Base-by-base conservation (phyloP, 2,329 filamentous ascomycete genomes). In the Fusarium begoniae region DNA sequence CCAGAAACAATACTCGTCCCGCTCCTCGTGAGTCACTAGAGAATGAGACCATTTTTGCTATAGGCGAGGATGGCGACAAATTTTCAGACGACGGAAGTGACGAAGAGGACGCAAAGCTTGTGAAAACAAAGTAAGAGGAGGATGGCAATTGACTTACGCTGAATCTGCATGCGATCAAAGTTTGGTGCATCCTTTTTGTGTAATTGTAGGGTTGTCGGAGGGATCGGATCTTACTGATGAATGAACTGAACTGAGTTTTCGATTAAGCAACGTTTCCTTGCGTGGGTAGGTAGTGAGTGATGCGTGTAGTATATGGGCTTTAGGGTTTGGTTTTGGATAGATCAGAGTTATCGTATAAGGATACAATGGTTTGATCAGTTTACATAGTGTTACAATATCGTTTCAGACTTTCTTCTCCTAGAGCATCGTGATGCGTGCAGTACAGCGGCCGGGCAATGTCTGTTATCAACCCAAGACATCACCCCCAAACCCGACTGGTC, bases 41-140 rank as follows among this genome's bases (percentile, higher is more conserved):
- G 72, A 95, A 95, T 17, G 96, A 98, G 84, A 98, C 95, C 1
- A 97, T 98, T 71, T 98, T 98, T 79, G 96, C 96, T 3, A 94
- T 98, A 17, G 96, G 95, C 17, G 95, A 97, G 78, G 92, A 93
- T 63, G 90, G 86, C 3, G 94, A 96, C 79, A 94, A 92, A 80
- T 96, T 95, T 87, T 94, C 92, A 22, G 93, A 94, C 64, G 92
- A 94, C 63, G 93, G 92, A 26, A 81, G 78, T 63, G 81, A 82
- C 22, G 85, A 85, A 18, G 87, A 85, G 73, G 90, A 91, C 66
- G 88, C 87, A 24, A 89, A 87, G 57, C 81, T 90, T 72, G 88
- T 90, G 47, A 83, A 81, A 72, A 79, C 79, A 50, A 86, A 83
- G 77, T 87, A 84, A 79, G 66, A 53, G 53, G 63, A 57, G 26